Evolutionary conservation across 2,329 filamentous ascomycete genomes (phyloP), one percentile per base, ranked within the genome.

Genomic region (Colletotrichum sp.): DNA sequence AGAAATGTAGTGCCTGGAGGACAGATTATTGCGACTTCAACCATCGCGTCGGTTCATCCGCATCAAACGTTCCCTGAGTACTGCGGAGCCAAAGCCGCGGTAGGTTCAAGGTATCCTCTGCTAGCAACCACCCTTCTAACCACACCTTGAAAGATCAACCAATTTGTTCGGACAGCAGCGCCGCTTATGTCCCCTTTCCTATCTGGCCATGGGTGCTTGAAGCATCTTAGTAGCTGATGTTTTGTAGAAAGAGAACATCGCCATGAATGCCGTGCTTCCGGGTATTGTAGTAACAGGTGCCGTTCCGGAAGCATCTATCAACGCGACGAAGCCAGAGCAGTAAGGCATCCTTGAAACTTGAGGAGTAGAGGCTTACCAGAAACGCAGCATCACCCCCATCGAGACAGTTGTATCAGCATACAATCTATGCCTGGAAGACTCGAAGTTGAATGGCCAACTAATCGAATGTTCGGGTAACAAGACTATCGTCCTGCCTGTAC

Each of bases 291-390:
- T 48, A 48, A 48, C 39, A 48, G 19, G 39, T 48, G 39, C 39
- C 19, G 39, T 48, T 6, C 39, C 39, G 9, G 19, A 48, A 48
- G 39, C 39, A 4, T 48, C 39, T 48, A 48, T 48, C 39, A 6
- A 48, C 39, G 39, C 19, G 3, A 48, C 39, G 19, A 48, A 48
- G 39, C 39, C 19, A 48, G 19, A 48, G 19, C 39, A 48, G 39
- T 48, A 7, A 48, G 19, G 0, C 9, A n/a, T 11, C 39, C 6
- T 48, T n/a, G 19, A 6, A n/a, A n/a, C 2, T 1, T 4, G 39
- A 12, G 3, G 19, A n/a, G 19, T 0, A 48, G 19, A 12, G 1
- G 6, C 39, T 48, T n/a, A 48, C 9, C 9, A n/a, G 19, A 7
- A n/a, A 12, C 3, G 6, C 6, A 48, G 39, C 39, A 48, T 48